Evolutionary conservation across 2,329 filamentous ascomycete species (phyloP).

Genomic region (Hypoxylon sp.): DNA sequence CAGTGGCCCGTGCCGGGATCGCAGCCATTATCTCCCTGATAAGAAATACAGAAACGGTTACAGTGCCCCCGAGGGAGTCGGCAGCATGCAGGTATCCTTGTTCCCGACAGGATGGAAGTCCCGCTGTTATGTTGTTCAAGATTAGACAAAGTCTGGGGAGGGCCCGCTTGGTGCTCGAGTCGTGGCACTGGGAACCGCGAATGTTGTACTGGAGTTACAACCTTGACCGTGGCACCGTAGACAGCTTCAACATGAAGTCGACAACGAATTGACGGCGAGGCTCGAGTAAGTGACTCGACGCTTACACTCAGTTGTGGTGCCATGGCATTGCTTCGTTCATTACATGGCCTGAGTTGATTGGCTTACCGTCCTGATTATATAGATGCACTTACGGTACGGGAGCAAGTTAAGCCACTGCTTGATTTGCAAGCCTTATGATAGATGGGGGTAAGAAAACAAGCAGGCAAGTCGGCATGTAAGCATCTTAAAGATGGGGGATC

Average conservation of each 20-base stretch:
- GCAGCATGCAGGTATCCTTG: slow-evolving; percentile 29
- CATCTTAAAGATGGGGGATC: slow-evolving; percentile 17
- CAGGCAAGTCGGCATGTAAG: slow-evolving; percentile 18
- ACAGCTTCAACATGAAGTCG: slow-evolving; percentile 19
- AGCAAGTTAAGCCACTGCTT: slow-evolving; percentile 15
- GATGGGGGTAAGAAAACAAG: slow-evolving; percentile 12
- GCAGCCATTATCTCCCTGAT: slow-evolving; percentile 24
- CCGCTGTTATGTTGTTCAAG: slow-evolving; percentile 38
- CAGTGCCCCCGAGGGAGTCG: slow-evolving; percentile 1
- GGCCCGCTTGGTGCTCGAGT: slow-evolving; percentile 32
- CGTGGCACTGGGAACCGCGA: slow-evolving; percentile 32
- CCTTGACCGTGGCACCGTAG: slow-evolving; percentile 21
- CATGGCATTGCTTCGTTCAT: slow-evolving; percentile 33
- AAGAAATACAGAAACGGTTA: slow-evolving; percentile 11
- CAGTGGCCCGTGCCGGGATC: slow-evolving; percentile 21
- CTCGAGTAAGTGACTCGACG: slow-evolving; percentile 24
- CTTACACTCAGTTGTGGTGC: slow-evolving; percentile 29
- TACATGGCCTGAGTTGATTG: slow-evolving; percentile 42
- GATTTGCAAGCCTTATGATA: slow-evolving; percentile 27
- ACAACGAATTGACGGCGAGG: slow-evolving; percentile 31
- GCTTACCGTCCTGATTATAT: slow-evolving; percentile 26
- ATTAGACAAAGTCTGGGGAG: slow-evolving; percentile 40
- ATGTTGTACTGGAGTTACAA: slow-evolving; percentile 33
- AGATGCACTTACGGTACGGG: slow-evolving; percentile 20
- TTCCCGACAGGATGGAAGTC: slow-evolving; percentile 40